Percentiles rank a stretch among this genome's conserved stretches.
These are phyloP conservation scores for Yamadazyma friedrichii DNA, from an alignment of 1,139 yeast genomes.

Conservation along the genomic window DNA sequence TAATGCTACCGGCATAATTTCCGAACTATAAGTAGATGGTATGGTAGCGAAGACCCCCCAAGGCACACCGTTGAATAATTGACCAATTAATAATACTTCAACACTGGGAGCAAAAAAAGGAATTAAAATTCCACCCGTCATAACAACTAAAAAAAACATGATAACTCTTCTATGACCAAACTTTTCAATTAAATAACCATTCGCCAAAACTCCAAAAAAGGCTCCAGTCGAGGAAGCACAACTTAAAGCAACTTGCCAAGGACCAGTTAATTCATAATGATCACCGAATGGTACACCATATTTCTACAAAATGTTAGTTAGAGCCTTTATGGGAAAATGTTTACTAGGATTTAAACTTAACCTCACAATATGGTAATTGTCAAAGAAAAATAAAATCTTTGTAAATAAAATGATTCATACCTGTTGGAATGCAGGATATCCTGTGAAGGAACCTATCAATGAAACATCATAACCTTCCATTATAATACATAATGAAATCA, in stretches of 20 bases:
- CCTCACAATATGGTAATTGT: too few species aligned
- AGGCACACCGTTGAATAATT: slow-evolving; percentile 23
- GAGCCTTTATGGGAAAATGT: too few species aligned
- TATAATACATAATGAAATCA: slow-evolving; percentile 22
- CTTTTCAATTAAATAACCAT: slow-evolving; percentile 22
- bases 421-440: slow-evolving; percentile 21
- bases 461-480: slow-evolving; percentile 28
- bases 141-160: slow-evolving; percentile 19
- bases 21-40: slow-evolving; percentile 26
- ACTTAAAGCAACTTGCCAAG: slow-evolving; percentile 24
- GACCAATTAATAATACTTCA: slow-evolving; percentile 20
- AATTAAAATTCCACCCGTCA: slow-evolving; percentile 22
- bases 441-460: slow-evolving; percentile 21
- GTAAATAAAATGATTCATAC: too few species aligned
- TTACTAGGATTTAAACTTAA: too few species aligned
- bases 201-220: slow-evolving; percentile 22
- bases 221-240: slow-evolving; percentile 21
- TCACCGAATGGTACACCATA: slow-evolving; percentile 18
- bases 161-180: slow-evolving; percentile 24
- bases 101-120: slow-evolving; percentile 22
- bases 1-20: slow-evolving; percentile 21
- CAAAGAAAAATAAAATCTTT: too few species aligned
- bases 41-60: slow-evolving; percentile 28
- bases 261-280: slow-evolving; percentile 19
- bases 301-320: slow-evolving; percentile 14